Evolutionary conservation across 306 rosid species (phyloP).

Genomic region (Sindora glabra): DNA sequence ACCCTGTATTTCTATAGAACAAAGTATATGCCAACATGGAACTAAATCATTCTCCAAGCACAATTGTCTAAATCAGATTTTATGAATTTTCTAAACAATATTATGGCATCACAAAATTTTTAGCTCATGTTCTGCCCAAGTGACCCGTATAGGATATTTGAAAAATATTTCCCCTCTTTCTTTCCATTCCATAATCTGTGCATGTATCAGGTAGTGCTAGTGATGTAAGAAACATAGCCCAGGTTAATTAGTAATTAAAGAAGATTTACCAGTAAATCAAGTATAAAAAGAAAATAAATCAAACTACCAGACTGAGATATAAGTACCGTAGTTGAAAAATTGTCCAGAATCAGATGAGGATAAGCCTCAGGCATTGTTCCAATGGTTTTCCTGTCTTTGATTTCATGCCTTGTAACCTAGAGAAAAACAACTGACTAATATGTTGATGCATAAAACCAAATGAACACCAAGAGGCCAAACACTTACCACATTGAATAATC

Average conservation of each 20-base stretch:
- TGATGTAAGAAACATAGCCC: constrained; percentile 6
- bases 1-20: neutral
- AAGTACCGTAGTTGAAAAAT: constrained; percentile 79
- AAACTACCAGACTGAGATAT: constrained; percentile 3
- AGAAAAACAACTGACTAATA: constrained; percentile 22
- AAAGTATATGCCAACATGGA: neutral
- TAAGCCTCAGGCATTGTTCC: constrained; percentile 96
- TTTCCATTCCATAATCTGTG: neutral
- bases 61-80: neutral
- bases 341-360: constrained; percentile 74
- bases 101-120: neutral
- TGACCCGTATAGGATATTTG: neutral
- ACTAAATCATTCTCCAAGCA: neutral
- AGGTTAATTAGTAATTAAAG: neutral
- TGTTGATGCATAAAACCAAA: neutral
- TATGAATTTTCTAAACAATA: neutral
- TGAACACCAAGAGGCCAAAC: neutral
- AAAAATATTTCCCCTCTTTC: neutral
- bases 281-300: neutral
- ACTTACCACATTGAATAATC: constrained; percentile 79
- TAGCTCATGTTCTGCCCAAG: neutral
- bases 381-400: constrained; percentile 67
- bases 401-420: constrained; percentile 89
- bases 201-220: neutral
- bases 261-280: neutral